phyloP scores from a whole-genome alignment of 2,329 filamentous ascomycete genomes.

The Coleophoma crateriformis region DNA sequence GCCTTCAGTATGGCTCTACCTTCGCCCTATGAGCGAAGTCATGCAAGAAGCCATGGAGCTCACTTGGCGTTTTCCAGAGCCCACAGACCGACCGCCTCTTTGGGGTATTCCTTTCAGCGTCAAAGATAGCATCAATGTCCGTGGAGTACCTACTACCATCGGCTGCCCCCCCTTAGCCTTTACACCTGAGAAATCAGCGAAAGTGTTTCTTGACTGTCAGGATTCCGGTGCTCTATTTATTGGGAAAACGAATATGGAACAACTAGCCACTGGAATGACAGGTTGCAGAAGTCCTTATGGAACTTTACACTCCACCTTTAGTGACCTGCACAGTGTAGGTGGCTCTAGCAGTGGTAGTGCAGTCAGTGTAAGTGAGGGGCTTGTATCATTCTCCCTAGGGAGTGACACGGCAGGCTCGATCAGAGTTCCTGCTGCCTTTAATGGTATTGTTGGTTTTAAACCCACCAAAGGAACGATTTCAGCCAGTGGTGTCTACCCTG shows the following conservation, averaged over 20 bases:
- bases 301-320: slow-evolving; percentile 40
- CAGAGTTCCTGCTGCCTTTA: slow-evolving; percentile 42
- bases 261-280: slow-evolving; percentile 48
- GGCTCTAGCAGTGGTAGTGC: slow-evolving; percentile 48
- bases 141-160: slow-evolving; percentile 38
- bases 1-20: slow-evolving; percentile 47
- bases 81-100: slow-evolving; percentile 36
- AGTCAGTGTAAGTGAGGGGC: slow-evolving; percentile 41
- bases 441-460: slow-evolving; percentile 40
- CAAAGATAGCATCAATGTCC: slow-evolving; percentile 43
- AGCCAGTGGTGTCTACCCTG: slow-evolving; percentile 39
- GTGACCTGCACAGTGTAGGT: slow-evolving; percentile 42
- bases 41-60: slow-evolving; percentile 36
- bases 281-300: slow-evolving; percentile 50
- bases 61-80: slow-evolving; percentile 31
- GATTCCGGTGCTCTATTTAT: slow-evolving; percentile 48
- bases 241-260: slow-evolving; percentile 51
- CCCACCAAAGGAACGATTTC: slow-evolving; percentile 45
- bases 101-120: slow-evolving; percentile 45
- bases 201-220: slow-evolving; percentile 39
- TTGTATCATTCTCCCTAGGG: slow-evolving; percentile 47
- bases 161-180: slow-evolving; percentile 41
- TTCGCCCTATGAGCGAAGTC: slow-evolving; percentile 33
- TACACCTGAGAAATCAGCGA: slow-evolving; percentile 36
- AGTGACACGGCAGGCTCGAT: slow-evolving; percentile 49